Conservation (phyloP, 345 rosid species). For the Acer negundo region DNA sequence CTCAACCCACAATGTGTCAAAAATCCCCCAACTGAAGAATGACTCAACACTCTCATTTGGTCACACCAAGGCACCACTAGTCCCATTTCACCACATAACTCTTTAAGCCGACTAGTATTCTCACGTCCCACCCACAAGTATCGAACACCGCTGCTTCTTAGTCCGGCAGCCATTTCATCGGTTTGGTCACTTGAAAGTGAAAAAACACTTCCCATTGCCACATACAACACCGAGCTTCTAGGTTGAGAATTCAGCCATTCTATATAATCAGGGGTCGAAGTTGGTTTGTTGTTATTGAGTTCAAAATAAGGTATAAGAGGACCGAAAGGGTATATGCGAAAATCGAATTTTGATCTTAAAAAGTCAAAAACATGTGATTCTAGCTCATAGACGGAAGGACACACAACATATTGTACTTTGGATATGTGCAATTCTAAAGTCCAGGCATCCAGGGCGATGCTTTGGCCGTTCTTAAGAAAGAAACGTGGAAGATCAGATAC, state of each 20-base stretch:
- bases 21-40: conserved; percentile 24
- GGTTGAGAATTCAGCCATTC: conserved; percentile 47
- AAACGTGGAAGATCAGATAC: conserved; percentile 18
- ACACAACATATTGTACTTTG: conserved; percentile 28
- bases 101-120: background rate
- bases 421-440: background rate
- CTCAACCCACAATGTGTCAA: conserved; percentile 33
- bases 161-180: conserved; percentile 44
- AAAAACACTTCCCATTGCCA: conserved; percentile 47
- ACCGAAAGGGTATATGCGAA: conserved; percentile 41
- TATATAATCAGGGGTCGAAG: conserved; percentile 1
- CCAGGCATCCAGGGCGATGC: background rate
- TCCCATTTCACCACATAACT: conserved; percentile 16
- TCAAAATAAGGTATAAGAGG: conserved; percentile 45
- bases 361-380: conserved; percentile 25
- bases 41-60: conserved; percentile 25
- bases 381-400: conserved; percentile 31
- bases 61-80: conserved; percentile 32
- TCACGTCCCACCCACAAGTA: conserved; percentile 53
- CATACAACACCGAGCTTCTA: conserved; percentile 39
- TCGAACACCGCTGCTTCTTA: conserved; percentile 31
- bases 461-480: background rate
- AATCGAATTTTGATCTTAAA: conserved; percentile 10
- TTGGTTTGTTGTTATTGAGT: background rate
- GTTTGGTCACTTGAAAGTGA: conserved; percentile 34